These are phyloP conservation scores for Maudiozyma pseudohumilis DNA, from an alignment of 805 yeast species.

Conservation along the genomic window DNA sequence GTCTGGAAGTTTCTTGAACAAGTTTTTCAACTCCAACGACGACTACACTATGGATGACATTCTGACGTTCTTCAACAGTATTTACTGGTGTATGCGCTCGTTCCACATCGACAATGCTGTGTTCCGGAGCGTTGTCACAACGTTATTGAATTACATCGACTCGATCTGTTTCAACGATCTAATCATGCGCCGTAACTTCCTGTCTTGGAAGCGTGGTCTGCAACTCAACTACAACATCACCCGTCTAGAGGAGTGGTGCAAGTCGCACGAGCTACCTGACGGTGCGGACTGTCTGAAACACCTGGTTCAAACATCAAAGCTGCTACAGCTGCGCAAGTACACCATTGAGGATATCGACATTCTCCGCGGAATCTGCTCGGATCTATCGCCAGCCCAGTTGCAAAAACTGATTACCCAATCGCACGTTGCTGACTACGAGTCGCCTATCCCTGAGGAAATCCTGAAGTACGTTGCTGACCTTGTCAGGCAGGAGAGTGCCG, in stretches of 20 bases:
- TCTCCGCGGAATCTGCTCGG: slow-evolving; percentile 89
- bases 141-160: slow-evolving; percentile 76
- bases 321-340: slow-evolving; percentile 83
- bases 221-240: slow-evolving; percentile 95
- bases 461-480: slow-evolving; percentile 71
- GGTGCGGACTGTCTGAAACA: slow-evolving; percentile 78
- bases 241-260: slow-evolving; percentile 97
- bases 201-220: slow-evolving; percentile 96
- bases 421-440: slow-evolving; percentile 86
- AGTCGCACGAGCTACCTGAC: slow-evolving; percentile 81
- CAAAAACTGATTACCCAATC: slow-evolving; percentile 87
- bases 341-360: slow-evolving; percentile 84
- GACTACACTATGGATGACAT: slow-evolving; percentile 92
- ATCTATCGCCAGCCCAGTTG: slow-evolving; percentile 88
- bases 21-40: slow-evolving; percentile 62
- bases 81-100: slow-evolving; percentile 87
- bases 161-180: slow-evolving; percentile 91
- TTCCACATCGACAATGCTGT: slow-evolving; percentile 81
- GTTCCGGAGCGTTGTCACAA: slow-evolving; percentile 72
- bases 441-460: slow-evolving; percentile 78
- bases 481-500: slow-evolving; percentile 45
- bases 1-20: slow-evolving; percentile 65
- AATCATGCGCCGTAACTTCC: slow-evolving; percentile 85
- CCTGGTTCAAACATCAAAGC: slow-evolving; percentile 84
- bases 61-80: slow-evolving; percentile 76